These are phyloP conservation scores for Linnemannia hyalina DNA, from an alignment of 192 early-diverging fungal species.

Conservation along the genomic window DNA sequence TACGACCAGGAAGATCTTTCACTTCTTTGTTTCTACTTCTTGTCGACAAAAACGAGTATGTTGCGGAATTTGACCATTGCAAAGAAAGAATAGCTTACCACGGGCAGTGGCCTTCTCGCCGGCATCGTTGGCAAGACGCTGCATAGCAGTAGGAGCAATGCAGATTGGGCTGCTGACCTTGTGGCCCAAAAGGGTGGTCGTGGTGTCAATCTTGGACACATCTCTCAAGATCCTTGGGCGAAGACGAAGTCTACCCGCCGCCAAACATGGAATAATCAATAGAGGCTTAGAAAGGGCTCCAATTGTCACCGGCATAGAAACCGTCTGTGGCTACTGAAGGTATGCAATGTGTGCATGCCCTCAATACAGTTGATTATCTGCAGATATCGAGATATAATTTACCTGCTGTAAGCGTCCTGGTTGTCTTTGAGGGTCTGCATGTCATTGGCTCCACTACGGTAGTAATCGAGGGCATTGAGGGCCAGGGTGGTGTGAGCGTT, in stretches of 20 bases:
- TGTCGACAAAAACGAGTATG: no score
- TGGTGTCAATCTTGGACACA: conserved; percentile 73
- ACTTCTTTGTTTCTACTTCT: no score
- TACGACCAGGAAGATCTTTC: no score
- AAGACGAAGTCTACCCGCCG: conserved; percentile 70
- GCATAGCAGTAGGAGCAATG: conserved; percentile 85
- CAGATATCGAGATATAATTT: neutral
- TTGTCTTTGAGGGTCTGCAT: conserved; percentile 88
- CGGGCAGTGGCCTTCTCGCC: conserved; percentile 78
- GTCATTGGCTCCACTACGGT: conserved; percentile 84
- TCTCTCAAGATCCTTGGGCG: conserved; percentile 81
- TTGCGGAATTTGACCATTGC: no score
- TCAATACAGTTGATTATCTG: no score
- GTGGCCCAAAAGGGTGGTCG: conserved; percentile 74
- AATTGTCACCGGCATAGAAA: no score
- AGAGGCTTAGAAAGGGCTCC: neutral
- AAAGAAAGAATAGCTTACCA: conserved; percentile 33
- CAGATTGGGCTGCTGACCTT: conserved; percentile 74
- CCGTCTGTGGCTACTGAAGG: no score
- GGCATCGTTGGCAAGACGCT: conserved; percentile 75
- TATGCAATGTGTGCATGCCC: no score
- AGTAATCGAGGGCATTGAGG: conserved; percentile 86
- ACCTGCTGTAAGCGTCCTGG: conserved; percentile 72
- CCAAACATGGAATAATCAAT: neutral
- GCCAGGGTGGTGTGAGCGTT: conserved; percentile 59